Percentiles rank a stretch among this genome's conserved stretches.
Conservation (phyloP, 441 rosid species). For the Mallotus japonicus region DNA sequence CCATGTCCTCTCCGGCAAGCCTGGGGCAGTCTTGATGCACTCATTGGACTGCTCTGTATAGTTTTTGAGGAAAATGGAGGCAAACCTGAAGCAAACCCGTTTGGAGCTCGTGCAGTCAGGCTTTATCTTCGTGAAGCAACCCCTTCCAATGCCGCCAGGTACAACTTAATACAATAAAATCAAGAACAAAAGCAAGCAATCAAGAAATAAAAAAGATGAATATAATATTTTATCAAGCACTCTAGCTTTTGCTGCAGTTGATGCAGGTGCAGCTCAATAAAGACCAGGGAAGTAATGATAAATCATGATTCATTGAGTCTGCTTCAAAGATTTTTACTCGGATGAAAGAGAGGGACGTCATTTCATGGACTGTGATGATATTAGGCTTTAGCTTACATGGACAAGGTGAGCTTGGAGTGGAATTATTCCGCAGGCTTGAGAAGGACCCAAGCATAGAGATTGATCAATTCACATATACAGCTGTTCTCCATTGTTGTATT, state of each 20-base stretch:
- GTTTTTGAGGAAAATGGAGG: constrained; percentile 66
- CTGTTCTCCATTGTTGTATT: constrained; percentile 45
- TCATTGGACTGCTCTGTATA: constrained; percentile 58
- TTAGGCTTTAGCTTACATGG: constrained; percentile 46
- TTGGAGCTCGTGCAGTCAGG: constrained; percentile 60
- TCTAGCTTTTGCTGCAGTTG: no score
- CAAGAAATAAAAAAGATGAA: background rate
- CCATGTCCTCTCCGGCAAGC: constrained; percentile 63
- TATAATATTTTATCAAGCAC: background rate
- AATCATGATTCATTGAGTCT: constrained; percentile 39
- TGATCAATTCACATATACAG: constrained; percentile 36
- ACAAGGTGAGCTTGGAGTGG: constrained; percentile 41
- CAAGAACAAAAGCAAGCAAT: background rate
- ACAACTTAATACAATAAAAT: constrained; percentile 27
- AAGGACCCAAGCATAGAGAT: constrained; percentile 27
- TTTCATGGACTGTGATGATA: constrained; percentile 55
- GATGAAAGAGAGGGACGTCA: constrained; percentile 36
- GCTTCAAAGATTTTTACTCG: constrained; percentile 34
- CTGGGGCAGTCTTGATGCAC: constrained; percentile 64
- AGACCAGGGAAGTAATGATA: no score
- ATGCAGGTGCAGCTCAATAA: no score
- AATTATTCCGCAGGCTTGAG: constrained; percentile 37
- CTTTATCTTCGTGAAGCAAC: constrained; percentile 58
- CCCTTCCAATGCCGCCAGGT: constrained; percentile 39
- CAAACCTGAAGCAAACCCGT: constrained; percentile 60